Evolutionary conservation across 2,329 filamentous ascomycete genomes (phyloP).

Genomic region (Ramularia collo-cygni): DNA sequence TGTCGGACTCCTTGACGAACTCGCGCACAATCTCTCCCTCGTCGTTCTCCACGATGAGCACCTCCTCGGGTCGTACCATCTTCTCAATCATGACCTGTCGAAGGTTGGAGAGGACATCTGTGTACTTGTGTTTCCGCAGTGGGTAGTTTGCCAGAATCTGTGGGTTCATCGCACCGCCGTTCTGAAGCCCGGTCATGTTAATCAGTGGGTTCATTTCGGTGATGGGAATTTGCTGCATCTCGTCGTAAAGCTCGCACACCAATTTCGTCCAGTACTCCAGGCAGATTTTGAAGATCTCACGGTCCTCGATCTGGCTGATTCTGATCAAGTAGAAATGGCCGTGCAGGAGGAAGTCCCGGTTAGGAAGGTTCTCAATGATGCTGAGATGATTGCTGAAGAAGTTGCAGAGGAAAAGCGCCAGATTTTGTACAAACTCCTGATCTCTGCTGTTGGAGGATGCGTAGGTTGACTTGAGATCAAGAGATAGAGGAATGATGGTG

Average conservation of each 20-base stretch:
- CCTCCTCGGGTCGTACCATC: slow-evolving; percentile 97
- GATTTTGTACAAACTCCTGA: slow-evolving; percentile 95
- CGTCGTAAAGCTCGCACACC: slow-evolving; percentile 95
- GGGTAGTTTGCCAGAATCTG: slow-evolving; percentile 81
- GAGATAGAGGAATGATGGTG: slow-evolving; percentile 80
- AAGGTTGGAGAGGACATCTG: slow-evolving; percentile 85
- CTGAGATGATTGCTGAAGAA: slow-evolving; percentile 92
- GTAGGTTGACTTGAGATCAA: slow-evolving; percentile 89
- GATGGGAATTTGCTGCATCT: slow-evolving; percentile 95
- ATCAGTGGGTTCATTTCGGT: slow-evolving; percentile 87
- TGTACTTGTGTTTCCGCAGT: slow-evolving; percentile 95
- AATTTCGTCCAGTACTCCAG: slow-evolving; percentile 99
- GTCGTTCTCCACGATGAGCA: slow-evolving; percentile 98
- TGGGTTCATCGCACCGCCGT: slow-evolving; percentile 79
- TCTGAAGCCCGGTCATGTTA: slow-evolving; percentile 67
- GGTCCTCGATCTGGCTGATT: slow-evolving; percentile 96
- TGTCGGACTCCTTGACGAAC: slow-evolving; percentile 98
- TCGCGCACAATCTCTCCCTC: slow-evolving; percentile 98
- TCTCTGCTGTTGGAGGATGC: slow-evolving; percentile 84
- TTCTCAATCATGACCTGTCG: slow-evolving; percentile 99
- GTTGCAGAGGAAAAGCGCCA: slow-evolving; percentile 92
- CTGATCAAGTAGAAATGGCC: slow-evolving; percentile 97
- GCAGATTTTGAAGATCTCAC: slow-evolving; percentile 99
- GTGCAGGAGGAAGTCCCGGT: slow-evolving; percentile 88
- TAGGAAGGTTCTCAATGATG: slow-evolving; percentile 92